Evolutionary conservation across 129 eudicot genomes (phyloP), one percentile per base, ranked within the genome.

Genomic region (Solidago caesia): DNA sequence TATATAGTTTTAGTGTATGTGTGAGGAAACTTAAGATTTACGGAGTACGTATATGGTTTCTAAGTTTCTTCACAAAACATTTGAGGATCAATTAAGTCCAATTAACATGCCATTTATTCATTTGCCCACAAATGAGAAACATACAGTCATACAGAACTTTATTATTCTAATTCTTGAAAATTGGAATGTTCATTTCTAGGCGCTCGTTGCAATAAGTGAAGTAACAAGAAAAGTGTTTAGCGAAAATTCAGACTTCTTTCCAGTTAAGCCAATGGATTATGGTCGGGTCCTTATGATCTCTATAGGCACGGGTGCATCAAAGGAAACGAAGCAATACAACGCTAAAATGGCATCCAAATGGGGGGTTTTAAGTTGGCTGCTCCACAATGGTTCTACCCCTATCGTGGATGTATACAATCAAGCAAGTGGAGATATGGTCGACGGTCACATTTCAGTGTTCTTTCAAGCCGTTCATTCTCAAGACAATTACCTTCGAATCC

Each of bases 351-450:
- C 83, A 56, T 79, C 89, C 26, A 84, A 80, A 58, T 89, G 89
- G 94, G 94, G 96, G 4, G 44, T 86, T 29, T 45, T 86, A 0
- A 80, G 74, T 15, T 89, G 95, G 91, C 68, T 89, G 49, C 3
- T 73, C 7, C 75, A 89, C 39, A 48, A 44, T 0, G 85, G 87
- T 8, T 81, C 84, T 4, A 73, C 70, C 27, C 95, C 90, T 45
- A 26, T 89, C 21, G 33, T 88, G 0, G 91, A 84, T 16, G 81
- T 80, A 4, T 86, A 68, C 73, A 86, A 75, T 52, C 88, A 79
- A 55, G 90, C 85, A 47, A 84, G 86, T 14, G 81, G 79, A 16
- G 91, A 89, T 60, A 86, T 89, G 84, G 82, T 86, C 26, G 91
- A 88, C 49, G 29, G 9, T 25, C 87, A 81, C 57, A 8, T 68